phyloP scores from a whole-genome alignment of 495 filamentous ascomycete genomes.

The Lasiosphaeria hispida region DNA sequence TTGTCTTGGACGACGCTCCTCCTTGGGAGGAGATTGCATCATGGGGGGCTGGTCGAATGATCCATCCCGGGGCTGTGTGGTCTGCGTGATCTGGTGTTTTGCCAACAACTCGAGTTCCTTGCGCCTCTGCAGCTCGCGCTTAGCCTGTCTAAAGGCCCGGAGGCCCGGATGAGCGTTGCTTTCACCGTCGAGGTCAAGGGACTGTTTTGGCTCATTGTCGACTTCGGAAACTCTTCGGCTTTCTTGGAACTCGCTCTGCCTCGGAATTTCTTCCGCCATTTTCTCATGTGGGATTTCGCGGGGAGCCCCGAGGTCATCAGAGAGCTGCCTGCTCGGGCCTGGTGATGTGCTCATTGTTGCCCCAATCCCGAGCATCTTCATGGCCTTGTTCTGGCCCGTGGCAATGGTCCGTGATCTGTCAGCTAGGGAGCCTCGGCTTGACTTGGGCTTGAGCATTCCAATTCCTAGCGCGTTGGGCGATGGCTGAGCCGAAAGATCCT shows the following conservation, averaged over 20 bases:
- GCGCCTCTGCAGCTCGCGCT: constrained; percentile 50
- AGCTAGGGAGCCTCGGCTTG: constrained; percentile 58
- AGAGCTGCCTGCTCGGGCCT: constrained; percentile 37
- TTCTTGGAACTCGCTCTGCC: constrained; percentile 46
- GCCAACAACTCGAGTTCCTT: constrained; percentile 46
- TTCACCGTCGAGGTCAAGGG: constrained; percentile 29
- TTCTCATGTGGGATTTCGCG: constrained; percentile 19
- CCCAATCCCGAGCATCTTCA: constrained; percentile 71
- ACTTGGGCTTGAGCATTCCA: constrained; percentile 65
- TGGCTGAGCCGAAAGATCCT: constrained; percentile 44
- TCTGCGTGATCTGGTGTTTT: constrained; percentile 30
- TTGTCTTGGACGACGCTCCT: constrained; percentile 32
- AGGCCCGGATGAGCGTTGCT: constrained; percentile 41
- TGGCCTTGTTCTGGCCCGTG: constrained; percentile 55
- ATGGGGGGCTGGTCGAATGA: constrained; percentile 21
- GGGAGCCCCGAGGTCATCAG: constrained; percentile 29
- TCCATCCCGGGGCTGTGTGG: constrained; percentile 19
- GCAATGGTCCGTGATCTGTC: constrained; percentile 40
- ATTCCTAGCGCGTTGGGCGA: constrained; percentile 62
- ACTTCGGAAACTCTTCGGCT: constrained; percentile 26
- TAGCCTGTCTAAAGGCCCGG: constrained; percentile 50
- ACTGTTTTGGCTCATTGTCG: constrained; percentile 12
- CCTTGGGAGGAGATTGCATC: constrained; percentile 27
- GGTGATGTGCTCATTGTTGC: constrained; percentile 52
- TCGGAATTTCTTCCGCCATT: constrained; percentile 37